Base-by-base conservation (phyloP, 2,329 filamentous ascomycete species). In the Mariannaea elegans region DNA sequence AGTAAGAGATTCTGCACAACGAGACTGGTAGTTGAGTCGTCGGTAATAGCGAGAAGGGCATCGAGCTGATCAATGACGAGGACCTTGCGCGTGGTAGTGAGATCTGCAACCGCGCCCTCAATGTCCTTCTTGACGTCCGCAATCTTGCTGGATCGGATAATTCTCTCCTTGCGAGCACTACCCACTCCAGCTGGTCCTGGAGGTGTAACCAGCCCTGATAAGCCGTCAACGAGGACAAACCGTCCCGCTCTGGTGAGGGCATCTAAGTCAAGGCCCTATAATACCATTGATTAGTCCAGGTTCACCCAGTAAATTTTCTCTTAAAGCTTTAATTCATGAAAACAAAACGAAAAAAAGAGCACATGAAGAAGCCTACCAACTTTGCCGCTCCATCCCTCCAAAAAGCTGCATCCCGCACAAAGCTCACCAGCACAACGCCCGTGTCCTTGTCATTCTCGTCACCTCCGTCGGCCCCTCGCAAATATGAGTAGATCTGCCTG, bases 401-500 rank as follows among this genome's bases (percentile, higher is more conserved):
- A 72, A 97, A 96, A 1, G 84, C 80, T 64, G 84, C 85, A 69
- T 94, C 90, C 61, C 92, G 84, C 76, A 97, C 79, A 77, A 95
- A 97, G 78, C 91, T 96, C 58, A 95, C 87, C 3, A 97, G 81
- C 3, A 97, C 81, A 1, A 97, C 84, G 48, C 80, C 83, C 23
- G 75, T 77, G 41, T 78, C 77, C 10, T 72, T 72, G 13, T 67
- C 65, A 14, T 36, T 56, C 24, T 48, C 57, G 24, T 64, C 66
- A 7, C 68, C 42, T 6, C 19, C 59, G 38, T 52, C 63, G 34
- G 31, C 69, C 69, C 63, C 71, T 46, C 56, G 63, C 39, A 85
- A 77, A 7, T 80, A 75, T n/a, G 79, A 76, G 70, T 80, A 80
- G 3, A 89, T 72, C 68, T 84, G 84, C 34, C 87, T 81, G 45